Percentiles rank a stretch among this genome's conserved stretches.
Evolutionary conservation across 345 rosid genomes (phyloP).

Genomic region (Populus ilicifolia): DNA sequence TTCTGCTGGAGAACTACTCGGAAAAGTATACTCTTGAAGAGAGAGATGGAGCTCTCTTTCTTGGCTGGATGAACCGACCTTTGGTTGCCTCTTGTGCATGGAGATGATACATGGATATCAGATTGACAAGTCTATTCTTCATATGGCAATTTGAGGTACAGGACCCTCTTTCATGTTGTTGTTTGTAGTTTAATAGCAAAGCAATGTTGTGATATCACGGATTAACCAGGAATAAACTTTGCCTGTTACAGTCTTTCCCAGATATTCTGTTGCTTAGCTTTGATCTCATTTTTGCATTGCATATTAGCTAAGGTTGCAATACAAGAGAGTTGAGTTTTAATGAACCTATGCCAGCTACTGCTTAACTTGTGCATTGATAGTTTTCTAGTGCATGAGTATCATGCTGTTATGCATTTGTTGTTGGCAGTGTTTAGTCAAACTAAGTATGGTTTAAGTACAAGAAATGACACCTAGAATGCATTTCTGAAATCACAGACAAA

Average conservation of each 20-base stretch:
- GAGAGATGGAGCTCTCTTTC: conserved; percentile 65
- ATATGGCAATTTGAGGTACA: conserved; percentile 4
- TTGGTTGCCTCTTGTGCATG: conserved; percentile 79
- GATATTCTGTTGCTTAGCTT: not conserved
- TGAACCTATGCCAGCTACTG: no score
- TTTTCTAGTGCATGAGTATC: no score
- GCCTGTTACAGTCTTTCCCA: not conserved
- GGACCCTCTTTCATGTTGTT: conserved; percentile 1
- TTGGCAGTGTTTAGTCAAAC: no score
- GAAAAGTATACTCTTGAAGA: conserved; percentile 72
- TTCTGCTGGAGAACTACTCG: conserved; percentile 57
- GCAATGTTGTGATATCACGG: not conserved
- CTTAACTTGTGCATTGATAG: not conserved
- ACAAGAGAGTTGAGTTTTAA: no score
- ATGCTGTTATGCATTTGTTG: no score
- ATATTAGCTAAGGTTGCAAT: no score
- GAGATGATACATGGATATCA: conserved; percentile 39
- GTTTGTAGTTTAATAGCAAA: conserved; percentile 9
- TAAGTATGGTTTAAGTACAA: not conserved
- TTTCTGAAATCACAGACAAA: conserved; percentile 21
- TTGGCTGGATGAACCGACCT: conserved; percentile 85
- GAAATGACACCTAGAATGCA: not conserved
- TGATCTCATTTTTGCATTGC: no score
- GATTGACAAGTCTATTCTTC: not conserved
- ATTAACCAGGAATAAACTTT: not conserved